A percentile compares a stretch with the other conserved stretches of the same genome.
Evolutionary conservation across 23 red algal species (phyloP).

Genomic region (Cyanidioschyzon merolae): DNA sequence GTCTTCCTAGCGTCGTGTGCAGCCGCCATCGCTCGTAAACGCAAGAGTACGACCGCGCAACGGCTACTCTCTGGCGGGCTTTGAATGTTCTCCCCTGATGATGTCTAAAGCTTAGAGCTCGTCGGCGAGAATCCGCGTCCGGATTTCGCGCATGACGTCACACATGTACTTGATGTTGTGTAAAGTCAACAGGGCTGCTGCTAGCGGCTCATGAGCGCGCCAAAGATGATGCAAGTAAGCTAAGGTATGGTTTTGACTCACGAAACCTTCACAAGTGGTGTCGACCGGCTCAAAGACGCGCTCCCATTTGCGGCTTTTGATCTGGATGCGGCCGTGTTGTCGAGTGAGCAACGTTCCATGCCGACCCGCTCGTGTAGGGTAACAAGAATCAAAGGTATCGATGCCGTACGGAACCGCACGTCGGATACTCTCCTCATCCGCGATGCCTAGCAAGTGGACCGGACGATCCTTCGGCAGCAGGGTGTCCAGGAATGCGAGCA

Average conservation of each 20-base stretch:
- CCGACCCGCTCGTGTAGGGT: slow-evolving; percentile 77
- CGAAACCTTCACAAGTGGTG: slow-evolving; percentile 41
- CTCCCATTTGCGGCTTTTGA: slow-evolving; percentile 59
- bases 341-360: slow-evolving; percentile 90
- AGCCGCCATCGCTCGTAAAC: too few species aligned
- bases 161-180: slow-evolving; percentile 91
- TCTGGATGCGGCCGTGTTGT: slow-evolving; percentile 47
- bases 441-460: slow-evolving; percentile 91
- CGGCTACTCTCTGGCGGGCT: too few species aligned
- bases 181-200: slow-evolving; percentile 67
- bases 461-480: slow-evolving; percentile 47
- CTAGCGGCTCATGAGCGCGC: slow-evolving; percentile 74
- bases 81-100: too few species aligned
- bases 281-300: slow-evolving; percentile 61
- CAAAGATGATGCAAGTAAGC: slow-evolving; percentile 94
- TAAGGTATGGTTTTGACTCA: slow-evolving; percentile 41
- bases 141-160: slow-evolving; percentile 59
- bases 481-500: slow-evolving; percentile 72
- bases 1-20: too few species aligned
- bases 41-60: too few species aligned
- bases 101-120: slow-evolving; percentile 26
- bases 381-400: slow-evolving; percentile 97
- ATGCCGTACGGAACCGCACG: slow-evolving; percentile 78
- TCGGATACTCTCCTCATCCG: slow-evolving; percentile 84
- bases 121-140: slow-evolving; percentile 21